Evolutionary conservation across 2,329 filamentous ascomycete species (phyloP).

Genomic region (Bipolaris oryzae): DNA sequence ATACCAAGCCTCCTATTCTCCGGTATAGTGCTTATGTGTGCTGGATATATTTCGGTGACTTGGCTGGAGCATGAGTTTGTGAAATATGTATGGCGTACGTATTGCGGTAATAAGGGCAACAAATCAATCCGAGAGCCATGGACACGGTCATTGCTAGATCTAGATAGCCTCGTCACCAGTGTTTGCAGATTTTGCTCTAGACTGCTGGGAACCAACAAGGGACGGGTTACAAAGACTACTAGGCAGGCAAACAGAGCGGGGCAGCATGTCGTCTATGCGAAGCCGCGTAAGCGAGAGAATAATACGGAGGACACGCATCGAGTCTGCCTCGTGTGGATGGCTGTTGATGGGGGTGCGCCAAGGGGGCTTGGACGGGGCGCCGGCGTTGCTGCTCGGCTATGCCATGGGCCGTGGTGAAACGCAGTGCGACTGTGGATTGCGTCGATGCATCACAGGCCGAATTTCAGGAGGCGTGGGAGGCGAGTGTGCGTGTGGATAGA

Average conservation of each 20-base stretch:
- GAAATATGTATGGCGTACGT: too few species aligned
- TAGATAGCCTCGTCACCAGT: background rate
- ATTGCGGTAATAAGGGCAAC: background rate
- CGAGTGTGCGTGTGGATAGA: background rate
- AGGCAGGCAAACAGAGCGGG: background rate
- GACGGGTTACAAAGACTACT: background rate
- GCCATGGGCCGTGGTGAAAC: constrained; percentile 16
- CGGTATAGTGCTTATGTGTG: background rate
- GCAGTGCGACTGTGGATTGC: constrained; percentile 6
- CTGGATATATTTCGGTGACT: background rate
- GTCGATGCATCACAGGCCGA: constrained; percentile 3
- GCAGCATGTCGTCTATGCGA: background rate
- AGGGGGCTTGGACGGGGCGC: constrained; percentile 3
- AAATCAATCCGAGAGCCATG: background rate
- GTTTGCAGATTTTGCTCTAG: background rate
- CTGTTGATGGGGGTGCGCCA: constrained; percentile 1
- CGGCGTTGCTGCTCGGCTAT: constrained; percentile 10
- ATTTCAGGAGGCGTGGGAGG: background rate
- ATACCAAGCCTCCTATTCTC: background rate
- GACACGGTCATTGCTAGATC: background rate
- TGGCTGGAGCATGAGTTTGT: background rate
- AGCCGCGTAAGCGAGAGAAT: background rate
- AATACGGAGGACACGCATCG: background rate
- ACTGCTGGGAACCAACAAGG: background rate
- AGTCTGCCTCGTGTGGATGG: constrained; percentile 3